A percentile compares a stretch with the other conserved stretches of the same genome.
Conservation (phyloP, 176 grass and related monocot genomes). For the Microstegium vimineum region DNA sequence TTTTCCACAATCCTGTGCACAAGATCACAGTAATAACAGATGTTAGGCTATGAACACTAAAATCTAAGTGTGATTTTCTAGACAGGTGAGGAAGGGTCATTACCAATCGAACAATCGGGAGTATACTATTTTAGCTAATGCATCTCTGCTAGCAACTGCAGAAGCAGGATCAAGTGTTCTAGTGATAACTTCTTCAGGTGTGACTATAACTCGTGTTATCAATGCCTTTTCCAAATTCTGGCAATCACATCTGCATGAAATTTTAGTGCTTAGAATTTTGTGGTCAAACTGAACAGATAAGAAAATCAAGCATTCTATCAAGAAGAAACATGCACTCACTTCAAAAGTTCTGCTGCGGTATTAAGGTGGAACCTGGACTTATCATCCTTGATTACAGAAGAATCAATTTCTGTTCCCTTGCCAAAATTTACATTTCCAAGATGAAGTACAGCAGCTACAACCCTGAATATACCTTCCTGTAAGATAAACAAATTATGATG, state of each 20-base stretch:
- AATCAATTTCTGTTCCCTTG: slow-evolving; percentile 93
- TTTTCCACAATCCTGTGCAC: slow-evolving; percentile 91
- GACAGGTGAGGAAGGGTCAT: not conserved
- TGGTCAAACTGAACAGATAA: slow-evolving; percentile 19
- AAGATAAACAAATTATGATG: slow-evolving; percentile 27
- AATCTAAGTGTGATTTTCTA: slow-evolving; percentile 26
- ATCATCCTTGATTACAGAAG: slow-evolving; percentile 89
- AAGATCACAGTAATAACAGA: slow-evolving; percentile 23
- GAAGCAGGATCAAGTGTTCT: slow-evolving; percentile 96
- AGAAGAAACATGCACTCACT: slow-evolving; percentile 54
- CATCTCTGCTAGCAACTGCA: slow-evolving; percentile 93
- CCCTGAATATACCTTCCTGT: slow-evolving; percentile 94
- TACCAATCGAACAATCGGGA: slow-evolving; percentile 99
- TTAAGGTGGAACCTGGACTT: slow-evolving; percentile 91
- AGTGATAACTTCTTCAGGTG: slow-evolving; percentile 99
- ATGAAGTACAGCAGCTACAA: slow-evolving; percentile 97
- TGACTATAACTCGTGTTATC: slow-evolving; percentile 94
- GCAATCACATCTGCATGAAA: slow-evolving; percentile 77
- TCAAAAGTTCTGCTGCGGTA: slow-evolving; percentile 75
- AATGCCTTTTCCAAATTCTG: slow-evolving; percentile 85
- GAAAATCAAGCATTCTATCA: not conserved
- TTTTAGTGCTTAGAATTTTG: slow-evolving; percentile 37
- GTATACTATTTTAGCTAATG: slow-evolving; percentile 94
- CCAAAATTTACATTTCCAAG: slow-evolving; percentile 98
- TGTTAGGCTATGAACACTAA: slow-evolving; percentile 17